Evolutionary conservation across 2,329 filamentous ascomycete species (phyloP).

Genomic region (Neonectria coccinea): DNA sequence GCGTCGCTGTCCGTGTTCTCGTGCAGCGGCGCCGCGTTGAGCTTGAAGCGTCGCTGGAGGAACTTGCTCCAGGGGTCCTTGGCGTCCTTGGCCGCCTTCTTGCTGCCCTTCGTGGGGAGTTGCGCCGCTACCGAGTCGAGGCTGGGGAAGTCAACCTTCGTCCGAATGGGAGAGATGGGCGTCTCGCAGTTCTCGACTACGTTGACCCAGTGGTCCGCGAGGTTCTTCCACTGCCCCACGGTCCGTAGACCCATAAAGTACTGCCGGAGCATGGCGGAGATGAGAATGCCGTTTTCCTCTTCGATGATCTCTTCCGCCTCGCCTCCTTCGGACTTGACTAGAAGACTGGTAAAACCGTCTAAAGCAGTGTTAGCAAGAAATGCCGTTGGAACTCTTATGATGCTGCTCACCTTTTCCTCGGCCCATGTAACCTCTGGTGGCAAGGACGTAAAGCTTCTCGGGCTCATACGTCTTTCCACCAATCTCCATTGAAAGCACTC

Average conservation of each 20-base stretch:
- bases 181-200: slow-evolving; percentile 72
- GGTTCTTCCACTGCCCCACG: slow-evolving; percentile 81
- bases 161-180: slow-evolving; percentile 55
- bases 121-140: slow-evolving; percentile 39
- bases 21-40: slow-evolving; percentile 49
- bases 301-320: slow-evolving; percentile 81
- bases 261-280: slow-evolving; percentile 87
- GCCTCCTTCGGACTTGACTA: slow-evolving; percentile 82
- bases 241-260: slow-evolving; percentile 91
- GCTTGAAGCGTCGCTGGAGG: slow-evolving; percentile 50
- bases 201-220: slow-evolving; percentile 75
- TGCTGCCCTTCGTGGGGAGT: slow-evolving; percentile 37
- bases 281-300: slow-evolving; percentile 88
- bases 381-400: not conserved
- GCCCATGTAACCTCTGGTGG: slow-evolving; percentile 89
- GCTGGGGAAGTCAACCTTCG: slow-evolving; percentile 34
- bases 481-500: slow-evolving; percentile 73
- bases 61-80: slow-evolving; percentile 53
- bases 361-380: slow-evolving; percentile 28
- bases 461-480: slow-evolving; percentile 71
- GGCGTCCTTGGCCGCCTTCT: slow-evolving; percentile 35
- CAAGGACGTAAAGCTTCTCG: slow-evolving; percentile 75
- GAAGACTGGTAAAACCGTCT: slow-evolving; percentile 83
- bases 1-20: slow-evolving; percentile 58
- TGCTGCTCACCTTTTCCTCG: slow-evolving; percentile 73